These are phyloP conservation scores for Pseudopithomyces chartarum DNA, from an alignment of 2,329 filamentous ascomycete genomes.

Conservation along the genomic window DNA sequence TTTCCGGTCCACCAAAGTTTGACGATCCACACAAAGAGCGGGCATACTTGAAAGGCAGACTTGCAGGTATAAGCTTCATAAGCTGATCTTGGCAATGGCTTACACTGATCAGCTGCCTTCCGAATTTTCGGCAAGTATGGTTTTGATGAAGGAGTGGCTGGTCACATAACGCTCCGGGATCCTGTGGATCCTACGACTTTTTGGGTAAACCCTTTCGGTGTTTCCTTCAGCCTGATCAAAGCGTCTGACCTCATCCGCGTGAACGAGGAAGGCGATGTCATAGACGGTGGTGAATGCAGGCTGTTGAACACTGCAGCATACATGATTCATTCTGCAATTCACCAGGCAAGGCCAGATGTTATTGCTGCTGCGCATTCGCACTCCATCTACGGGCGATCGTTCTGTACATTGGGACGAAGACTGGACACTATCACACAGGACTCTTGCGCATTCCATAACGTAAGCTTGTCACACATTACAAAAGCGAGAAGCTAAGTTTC, in stretches of 20 bases:
- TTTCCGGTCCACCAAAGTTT: slow-evolving; percentile 42
- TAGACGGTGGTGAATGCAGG: slow-evolving; percentile 61
- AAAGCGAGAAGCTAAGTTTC: neutral
- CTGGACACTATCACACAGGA: slow-evolving; percentile 66
- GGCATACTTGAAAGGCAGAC: slow-evolving; percentile 43
- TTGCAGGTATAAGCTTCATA: slow-evolving; percentile 23
- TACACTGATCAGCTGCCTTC: slow-evolving; percentile 35
- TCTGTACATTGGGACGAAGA: slow-evolving; percentile 64
- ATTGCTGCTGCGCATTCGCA: slow-evolving; percentile 64
- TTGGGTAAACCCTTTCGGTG: slow-evolving; percentile 71
- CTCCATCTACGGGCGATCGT: slow-evolving; percentile 64
- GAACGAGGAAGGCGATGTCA: slow-evolving; percentile 63
- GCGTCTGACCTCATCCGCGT: slow-evolving; percentile 71
- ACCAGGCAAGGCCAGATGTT: slow-evolving; percentile 63
- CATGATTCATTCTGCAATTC: slow-evolving; percentile 65
- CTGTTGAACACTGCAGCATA: slow-evolving; percentile 56
- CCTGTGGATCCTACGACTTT: slow-evolving; percentile 64
- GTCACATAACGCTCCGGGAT: slow-evolving; percentile 66
- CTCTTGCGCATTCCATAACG: slow-evolving; percentile 57
- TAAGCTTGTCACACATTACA: neutral
- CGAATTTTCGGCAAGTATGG: slow-evolving; percentile 47
- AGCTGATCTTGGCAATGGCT: neutral
- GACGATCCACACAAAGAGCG: slow-evolving; percentile 45
- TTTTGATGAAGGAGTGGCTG: slow-evolving; percentile 57
- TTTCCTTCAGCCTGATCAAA: slow-evolving; percentile 66